Base-by-base conservation (phyloP, 176 grass and related monocot genomes). In the Eleusine coracana region DNA sequence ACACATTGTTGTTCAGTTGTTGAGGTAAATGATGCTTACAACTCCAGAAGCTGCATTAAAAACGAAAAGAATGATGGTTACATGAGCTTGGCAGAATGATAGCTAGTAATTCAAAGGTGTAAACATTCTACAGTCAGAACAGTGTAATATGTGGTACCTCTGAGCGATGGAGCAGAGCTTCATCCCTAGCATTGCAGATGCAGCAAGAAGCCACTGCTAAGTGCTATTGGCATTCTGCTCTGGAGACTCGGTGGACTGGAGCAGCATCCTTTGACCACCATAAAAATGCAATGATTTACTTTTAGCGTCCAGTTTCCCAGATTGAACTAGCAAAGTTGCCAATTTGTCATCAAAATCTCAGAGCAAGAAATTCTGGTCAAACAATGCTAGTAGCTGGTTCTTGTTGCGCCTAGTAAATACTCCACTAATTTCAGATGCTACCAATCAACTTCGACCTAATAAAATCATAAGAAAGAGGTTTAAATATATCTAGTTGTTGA, bases 141-240 rank as follows among this genome's bases (percentile, higher is more conserved):
- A 74, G 18, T 62, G 17, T 12, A 62, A 62, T 17, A 28, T 0
- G 71, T 86, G 48, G 34, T 86, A 44, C 10, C 66, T 70, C 8
- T 62, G 55, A 68, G 79, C 48, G 15, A 82, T 40, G 46, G 64
- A 84, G n/a, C 84, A 54, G 69, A 74, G 71, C 49, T 68, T 73
- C 38, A 68, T 81, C 59, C 61, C 27, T 9, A 85, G 81, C 29
- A 68, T 83, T 10, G 81, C 79, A 25, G 50, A 69, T 76, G 83
- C 54, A 44, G 45, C 63, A 92, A 62, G 37, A 83, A 70, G 62
- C 65, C 63, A n/a, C 16, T 80, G 51, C 50, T 80, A 37, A n/a
- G 12, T 80, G 51, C 50, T 80, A 37, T 60, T 88, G 39, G 45
- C 83, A 40, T 84, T 16, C 11, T 81, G 20, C 49, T 36, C 20